Evolutionary conservation across 176 grass and related monocot species (phyloP).

Genomic region (Ampelocalamus luodianensis): DNA sequence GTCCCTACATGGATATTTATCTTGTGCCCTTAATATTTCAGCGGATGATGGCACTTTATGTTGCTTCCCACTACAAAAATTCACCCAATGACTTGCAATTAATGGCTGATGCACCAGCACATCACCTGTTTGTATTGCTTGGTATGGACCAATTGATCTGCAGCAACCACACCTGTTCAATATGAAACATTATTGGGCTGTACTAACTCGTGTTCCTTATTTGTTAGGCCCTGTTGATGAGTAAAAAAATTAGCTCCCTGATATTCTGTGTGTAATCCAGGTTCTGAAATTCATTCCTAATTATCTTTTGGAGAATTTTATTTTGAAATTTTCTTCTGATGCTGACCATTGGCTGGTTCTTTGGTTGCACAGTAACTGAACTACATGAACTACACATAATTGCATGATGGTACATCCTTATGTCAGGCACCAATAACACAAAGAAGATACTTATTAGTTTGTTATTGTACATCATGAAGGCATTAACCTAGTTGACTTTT

Average conservation of each 20-base stretch:
- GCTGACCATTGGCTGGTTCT: background rate
- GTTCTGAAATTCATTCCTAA: constrained; percentile 45
- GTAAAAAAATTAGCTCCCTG: constrained; percentile 86
- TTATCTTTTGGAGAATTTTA: constrained; percentile 14
- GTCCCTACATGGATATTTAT: constrained; percentile 33
- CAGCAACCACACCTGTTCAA: background rate
- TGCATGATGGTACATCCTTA: background rate
- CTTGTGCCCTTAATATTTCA: constrained; percentile 57
- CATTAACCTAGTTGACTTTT: background rate
- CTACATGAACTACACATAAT: constrained; percentile 19
- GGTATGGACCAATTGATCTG: constrained; percentile 52
- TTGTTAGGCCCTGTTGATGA: constrained; percentile 83
- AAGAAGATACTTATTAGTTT: constrained; percentile 12
- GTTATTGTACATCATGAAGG: background rate
- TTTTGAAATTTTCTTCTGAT: constrained; percentile 1
- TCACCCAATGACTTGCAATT: constrained; percentile 98
- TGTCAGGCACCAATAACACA: background rate
- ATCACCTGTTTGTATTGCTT: constrained; percentile 96
- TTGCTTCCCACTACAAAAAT: constrained; percentile 99
- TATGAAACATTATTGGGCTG: background rate
- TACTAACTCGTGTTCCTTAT: constrained; percentile 31
- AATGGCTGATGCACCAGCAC: constrained; percentile 97
- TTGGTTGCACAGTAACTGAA: background rate
- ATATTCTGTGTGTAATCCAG: constrained; percentile 98
- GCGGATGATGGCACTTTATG: constrained; percentile 99